phyloP scores from a whole-genome alignment of 2,329 filamentous ascomycete genomes.

The Cladobotryum protrusum region DNA sequence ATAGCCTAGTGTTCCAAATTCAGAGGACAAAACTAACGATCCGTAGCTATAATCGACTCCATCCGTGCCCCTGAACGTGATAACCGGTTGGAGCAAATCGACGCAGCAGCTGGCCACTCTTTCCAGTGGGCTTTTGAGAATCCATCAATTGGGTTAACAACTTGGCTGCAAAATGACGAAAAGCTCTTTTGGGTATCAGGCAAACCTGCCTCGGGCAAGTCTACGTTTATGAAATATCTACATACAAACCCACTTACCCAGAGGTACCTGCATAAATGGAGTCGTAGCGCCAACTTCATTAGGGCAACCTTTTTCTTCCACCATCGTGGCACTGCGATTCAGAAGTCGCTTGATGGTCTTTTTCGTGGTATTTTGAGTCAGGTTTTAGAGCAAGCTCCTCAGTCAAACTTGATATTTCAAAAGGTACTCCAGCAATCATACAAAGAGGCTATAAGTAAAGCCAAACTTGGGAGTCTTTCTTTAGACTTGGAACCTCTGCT shows the following conservation, averaged over 20 bases:
- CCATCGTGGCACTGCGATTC: not conserved
- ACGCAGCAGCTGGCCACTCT: not conserved
- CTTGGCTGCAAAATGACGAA: not conserved
- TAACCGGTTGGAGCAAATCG: not conserved
- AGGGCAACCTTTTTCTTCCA: conserved; percentile 7
- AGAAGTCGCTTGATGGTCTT: conserved; percentile 4
- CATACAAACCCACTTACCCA: not conserved
- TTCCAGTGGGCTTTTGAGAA: conserved; percentile 9
- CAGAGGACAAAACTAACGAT: not conserved
- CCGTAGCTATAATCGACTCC: not conserved
- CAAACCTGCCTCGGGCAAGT: conserved; percentile 5
- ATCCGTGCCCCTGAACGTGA: not conserved
- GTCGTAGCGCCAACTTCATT: not conserved
- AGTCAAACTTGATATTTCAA: not conserved
- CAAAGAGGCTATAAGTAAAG: not conserved
- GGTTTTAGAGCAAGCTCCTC: not conserved
- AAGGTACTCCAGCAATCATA: not conserved
- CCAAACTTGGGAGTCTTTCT: not conserved
- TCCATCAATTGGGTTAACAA: not conserved
- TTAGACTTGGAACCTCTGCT: not conserved
- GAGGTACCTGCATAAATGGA: not conserved
- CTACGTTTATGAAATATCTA: conserved; percentile 6
- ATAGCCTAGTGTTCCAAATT: not conserved
- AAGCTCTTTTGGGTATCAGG: conserved; percentile 4
- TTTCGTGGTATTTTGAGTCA: conserved; percentile 3